Evolutionary conservation across 345 rosid genomes (phyloP), one percentile per base, ranked within the genome.

Genomic region (Salix viminalis): DNA sequence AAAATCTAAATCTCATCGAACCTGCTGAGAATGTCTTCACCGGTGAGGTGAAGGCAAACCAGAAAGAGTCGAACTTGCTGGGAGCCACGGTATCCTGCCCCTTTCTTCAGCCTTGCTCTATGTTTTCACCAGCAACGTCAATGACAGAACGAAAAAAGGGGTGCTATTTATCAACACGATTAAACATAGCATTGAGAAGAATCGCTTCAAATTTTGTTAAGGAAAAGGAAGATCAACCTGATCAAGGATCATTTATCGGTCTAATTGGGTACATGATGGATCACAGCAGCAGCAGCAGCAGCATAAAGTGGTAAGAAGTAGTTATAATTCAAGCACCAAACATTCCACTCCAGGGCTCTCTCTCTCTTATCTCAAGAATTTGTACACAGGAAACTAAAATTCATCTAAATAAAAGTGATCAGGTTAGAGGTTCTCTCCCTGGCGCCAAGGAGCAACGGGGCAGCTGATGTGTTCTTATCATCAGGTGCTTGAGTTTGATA

Each of bases 301-400:
- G 32, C 28, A 66, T 42, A 77, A 52, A 24, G 78, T 67, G 80
- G 75, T 76, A 3, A 44, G 0, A 74, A 67, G 28, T 72, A 77
- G 71, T 36, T 67, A 68, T 30, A 76, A 69, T 79, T 82, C 70
- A 81, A 72, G 81, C 78, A 73, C 79, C 82, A 71, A 70, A 56
- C 36, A 68, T 72, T 83, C 66, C 83, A 80, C 75, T 77, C 69
- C 79, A 77, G 61, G 78, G 64, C 48, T 69, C 70, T 34, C 6
- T 34, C 36, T 34, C 36, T 74, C 60, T 16, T 21, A 44, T 65
- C 48, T 60, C 64, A 65, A 19, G 37, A 73, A 77, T 79, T 79
- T 85, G 85, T 83, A 85, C 88, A 87, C 65, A 71, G 36, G 69
- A 75, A 87, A 72, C 78, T 64, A 76, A 75, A 81, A 78, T 85